Conservation (phyloP, 2,329 filamentous ascomycete species). For the Ascochyta lentis region DNA sequence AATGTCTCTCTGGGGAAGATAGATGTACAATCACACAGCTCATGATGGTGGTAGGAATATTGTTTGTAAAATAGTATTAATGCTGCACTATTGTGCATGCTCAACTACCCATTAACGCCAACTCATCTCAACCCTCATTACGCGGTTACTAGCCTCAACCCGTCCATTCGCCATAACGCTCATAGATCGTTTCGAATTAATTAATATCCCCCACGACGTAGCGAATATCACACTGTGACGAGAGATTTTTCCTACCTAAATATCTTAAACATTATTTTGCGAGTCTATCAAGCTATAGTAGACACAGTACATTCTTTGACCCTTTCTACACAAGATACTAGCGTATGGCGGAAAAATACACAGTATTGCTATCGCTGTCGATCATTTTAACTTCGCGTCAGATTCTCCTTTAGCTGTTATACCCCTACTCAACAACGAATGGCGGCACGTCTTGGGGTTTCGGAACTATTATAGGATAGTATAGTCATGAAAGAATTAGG, state of each 20-base stretch:
- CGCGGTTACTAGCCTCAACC: not conserved
- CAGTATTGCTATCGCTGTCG: no score
- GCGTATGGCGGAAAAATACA: no score
- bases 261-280: not conserved
- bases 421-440: no score
- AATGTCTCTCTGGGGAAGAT: no score
- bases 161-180: not conserved
- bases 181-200: not conserved
- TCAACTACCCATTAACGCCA: not conserved
- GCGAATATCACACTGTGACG: slow-evolving; percentile 4
- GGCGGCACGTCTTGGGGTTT: not conserved
- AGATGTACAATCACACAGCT: no score
- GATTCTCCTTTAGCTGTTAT: no score
- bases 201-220: slow-evolving; percentile 7
- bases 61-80: not conserved
- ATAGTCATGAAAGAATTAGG: not conserved
- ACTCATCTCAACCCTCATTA: not conserved
- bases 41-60: not conserved
- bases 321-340: no score
- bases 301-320: not conserved
- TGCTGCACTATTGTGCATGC: not conserved
- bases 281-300: not conserved
- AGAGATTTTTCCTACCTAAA: not conserved
- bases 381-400: no score
- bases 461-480: not conserved